These are phyloP conservation scores for Chloris gayana DNA, from an alignment of 176 grass and related monocot species.

Conservation along the genomic window DNA sequence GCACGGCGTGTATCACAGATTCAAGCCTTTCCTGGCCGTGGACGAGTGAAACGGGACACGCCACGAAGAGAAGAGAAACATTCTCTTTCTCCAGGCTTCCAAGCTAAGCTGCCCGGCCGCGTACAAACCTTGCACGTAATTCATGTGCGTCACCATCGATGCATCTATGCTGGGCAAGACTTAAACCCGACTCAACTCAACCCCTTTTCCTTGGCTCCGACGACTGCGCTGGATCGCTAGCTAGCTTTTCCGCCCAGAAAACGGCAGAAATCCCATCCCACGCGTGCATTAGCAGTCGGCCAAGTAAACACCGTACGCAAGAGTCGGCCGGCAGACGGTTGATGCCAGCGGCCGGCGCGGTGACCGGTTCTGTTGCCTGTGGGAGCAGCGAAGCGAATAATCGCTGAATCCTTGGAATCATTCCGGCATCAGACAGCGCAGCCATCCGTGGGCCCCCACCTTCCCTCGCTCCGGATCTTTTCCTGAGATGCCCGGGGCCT, in stretches of 20 bases:
- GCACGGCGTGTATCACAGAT: background rate
- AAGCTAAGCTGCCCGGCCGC: background rate
- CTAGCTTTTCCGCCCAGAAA: background rate
- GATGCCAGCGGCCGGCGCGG: background rate
- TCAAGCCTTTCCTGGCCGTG: no score
- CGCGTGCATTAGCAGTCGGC: background rate
- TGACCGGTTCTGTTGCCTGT: background rate
- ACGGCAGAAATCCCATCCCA: background rate
- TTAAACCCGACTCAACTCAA: constrained; percentile 8
- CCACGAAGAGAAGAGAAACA: background rate
- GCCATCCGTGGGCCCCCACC: background rate
- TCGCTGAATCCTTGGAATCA: constrained; percentile 25
- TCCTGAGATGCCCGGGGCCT: background rate
- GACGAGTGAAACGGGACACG: background rate
- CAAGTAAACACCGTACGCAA: no score
- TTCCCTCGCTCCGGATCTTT: constrained; percentile 6
- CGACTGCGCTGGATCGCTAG: background rate
- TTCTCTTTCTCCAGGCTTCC: background rate
- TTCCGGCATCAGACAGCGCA: constrained; percentile 35
- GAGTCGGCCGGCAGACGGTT: no score
- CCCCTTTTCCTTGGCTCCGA: background rate
- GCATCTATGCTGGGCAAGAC: constrained; percentile 7
- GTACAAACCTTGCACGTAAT: background rate
- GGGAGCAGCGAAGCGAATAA: constrained; percentile 4
- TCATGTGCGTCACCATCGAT: background rate